Conservation (phyloP, 768 basidiomycete species). For the Calocera cornea region DNA sequence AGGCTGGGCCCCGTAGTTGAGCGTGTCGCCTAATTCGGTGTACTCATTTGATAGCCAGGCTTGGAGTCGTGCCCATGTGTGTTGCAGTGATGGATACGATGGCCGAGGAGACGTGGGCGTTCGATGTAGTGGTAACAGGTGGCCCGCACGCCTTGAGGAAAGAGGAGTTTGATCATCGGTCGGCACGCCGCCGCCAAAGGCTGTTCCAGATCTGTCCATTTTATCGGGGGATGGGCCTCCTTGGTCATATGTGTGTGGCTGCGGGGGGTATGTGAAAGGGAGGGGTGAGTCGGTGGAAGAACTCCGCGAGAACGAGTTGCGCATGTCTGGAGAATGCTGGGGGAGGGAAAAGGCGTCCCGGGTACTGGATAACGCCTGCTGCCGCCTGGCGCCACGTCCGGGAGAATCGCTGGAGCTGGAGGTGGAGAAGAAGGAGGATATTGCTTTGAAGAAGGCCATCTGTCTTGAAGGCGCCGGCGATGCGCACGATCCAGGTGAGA, state of each 20-base stretch:
- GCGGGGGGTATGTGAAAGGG: constrained; percentile 29
- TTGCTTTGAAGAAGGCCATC: background rate
- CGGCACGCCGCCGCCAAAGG: constrained; percentile 19
- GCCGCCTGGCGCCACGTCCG: constrained; percentile 23
- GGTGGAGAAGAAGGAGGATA: background rate
- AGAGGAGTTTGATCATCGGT: constrained; percentile 22
- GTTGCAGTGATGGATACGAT: constrained; percentile 61
- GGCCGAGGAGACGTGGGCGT: constrained; percentile 28
- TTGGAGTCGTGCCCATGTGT: constrained; percentile 74
- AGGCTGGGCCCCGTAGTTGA: constrained; percentile 79
- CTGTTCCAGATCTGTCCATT: background rate
- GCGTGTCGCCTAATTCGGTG: constrained; percentile 88
- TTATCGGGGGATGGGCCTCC: constrained; percentile 27
- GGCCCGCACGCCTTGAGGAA: constrained; percentile 57
- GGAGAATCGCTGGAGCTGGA: background rate
- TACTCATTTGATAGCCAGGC: constrained; percentile 74
- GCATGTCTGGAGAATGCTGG: constrained; percentile 47
- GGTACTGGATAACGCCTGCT: constrained; percentile 61
- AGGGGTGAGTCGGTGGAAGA: background rate
- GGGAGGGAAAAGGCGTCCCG: constrained; percentile 83
- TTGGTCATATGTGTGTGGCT: constrained; percentile 63
- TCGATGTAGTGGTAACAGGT: constrained; percentile 31
- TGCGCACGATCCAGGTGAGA: background rate
- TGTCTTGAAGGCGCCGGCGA: background rate
- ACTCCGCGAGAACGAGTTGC: constrained; percentile 29